Evolutionary conservation across 2,329 filamentous ascomycete species (phyloP), one percentile per base, ranked within the genome.

Genomic region (Aspergillus texensis): DNA sequence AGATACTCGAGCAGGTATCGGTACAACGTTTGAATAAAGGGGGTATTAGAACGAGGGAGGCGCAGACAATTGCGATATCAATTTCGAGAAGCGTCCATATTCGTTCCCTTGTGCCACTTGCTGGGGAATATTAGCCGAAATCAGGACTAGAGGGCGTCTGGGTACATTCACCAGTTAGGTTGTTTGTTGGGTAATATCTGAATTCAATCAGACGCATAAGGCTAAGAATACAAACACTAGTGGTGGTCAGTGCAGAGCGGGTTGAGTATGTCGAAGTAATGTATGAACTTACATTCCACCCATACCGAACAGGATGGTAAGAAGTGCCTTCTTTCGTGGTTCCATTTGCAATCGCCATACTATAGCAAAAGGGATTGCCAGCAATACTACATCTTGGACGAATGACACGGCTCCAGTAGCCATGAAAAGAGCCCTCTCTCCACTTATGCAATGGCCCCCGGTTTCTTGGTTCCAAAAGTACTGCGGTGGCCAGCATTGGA

Each of bases 401-500:
- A 58, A 8, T 21, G 57, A 58, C 9, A 58, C 11, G 16, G 57
- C 26, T 43, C 57, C 57, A 14, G 12, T 50, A 4, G 30, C 30
- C 43, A 58, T 45, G 10, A 58, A 46, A 14, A 58, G 45, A 6
- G 43, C 30, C 14, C 39, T 58, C 57, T 50, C n/a, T 19, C 57
- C 43, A 12, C 26, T 34, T 5, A 58, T 39, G 21, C 57, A 58
- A 9, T 32, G n/a, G 12, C 57, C 57, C 16, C 28, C 19, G 8
- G 28, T 28, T 10, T 24, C 41, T 4, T 50, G 28, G 32, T 58
- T 19, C 57, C 57, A 58, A 10, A 58, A 50, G 30, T 50, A 39
- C 30, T 58, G 57, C 24, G 43, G 43, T 26, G 57, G 57, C 57
- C 57, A 50, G 45, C 57, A 58, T 19, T 58, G 57, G 11, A 58